Evolutionary conservation across 495 filamentous ascomycete species (phyloP), one percentile per base, ranked within the genome.

Genomic region (Wilcoxina mikolae): DNA sequence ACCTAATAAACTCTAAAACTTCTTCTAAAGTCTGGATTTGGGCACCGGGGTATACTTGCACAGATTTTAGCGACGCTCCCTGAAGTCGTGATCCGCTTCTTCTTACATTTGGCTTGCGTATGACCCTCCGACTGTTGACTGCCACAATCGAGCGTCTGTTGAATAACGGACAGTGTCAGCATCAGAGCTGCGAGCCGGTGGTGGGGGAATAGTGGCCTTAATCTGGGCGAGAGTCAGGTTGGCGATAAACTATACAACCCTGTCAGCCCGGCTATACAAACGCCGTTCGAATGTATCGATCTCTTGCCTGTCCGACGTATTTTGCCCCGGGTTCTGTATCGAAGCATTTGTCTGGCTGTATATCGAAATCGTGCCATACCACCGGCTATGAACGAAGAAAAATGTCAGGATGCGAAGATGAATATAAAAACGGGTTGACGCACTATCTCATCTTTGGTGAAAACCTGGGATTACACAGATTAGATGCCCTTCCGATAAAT

Each of bases 341-440:
- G 11, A 39, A 24, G 38, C 57, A 59, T 26, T 59, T 59, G 5
- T 27, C 25, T 10, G n/a, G n/a, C 10, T 31, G 17, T 20, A 58
- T 58, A 26, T 45, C n/a, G 27, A 51, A 45, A 23, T 59, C 57
- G 47, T 59, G 57, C 57, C 57, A 59, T 7, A 59, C 43, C 10
- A 59, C 57, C 17, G 57, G 57, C 54, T 56, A 39, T 12, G 31
- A 15, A 35, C 7, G 15, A 35, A 35, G 31, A 35, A 35, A 35
- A 35, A 35, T 7, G 25, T 38, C 12, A 52, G 18, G 18, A n/a
- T n/a, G n/a, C n/a, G n/a, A n/a, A n/a, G n/a, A n/a, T n/a, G n/a
- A n/a, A n/a, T n/a, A n/a, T n/a, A n/a, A n/a, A n/a, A n/a, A n/a
- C n/a, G n/a, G n/a, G n/a, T n/a, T n/a, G n/a, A 51, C 46, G 4